These are phyloP conservation scores for Argentina anserina DNA, from an alignment of 306 rosid genomes.

Conservation along the genomic window DNA sequence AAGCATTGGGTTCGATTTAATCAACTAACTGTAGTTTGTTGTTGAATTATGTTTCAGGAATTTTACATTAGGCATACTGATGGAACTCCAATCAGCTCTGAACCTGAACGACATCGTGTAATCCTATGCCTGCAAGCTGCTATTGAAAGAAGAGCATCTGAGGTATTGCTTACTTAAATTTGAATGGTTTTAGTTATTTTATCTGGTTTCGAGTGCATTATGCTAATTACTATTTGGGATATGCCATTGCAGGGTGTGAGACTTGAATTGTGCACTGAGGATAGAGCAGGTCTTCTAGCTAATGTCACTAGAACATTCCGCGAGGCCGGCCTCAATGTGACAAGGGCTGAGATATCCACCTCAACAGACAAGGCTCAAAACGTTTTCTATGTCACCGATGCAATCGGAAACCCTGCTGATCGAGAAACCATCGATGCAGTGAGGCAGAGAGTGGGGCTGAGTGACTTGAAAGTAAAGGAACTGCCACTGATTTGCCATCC, in stretches of 20 bases:
- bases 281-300: slow-evolving; percentile 69
- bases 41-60: slow-evolving; percentile 43
- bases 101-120: slow-evolving; percentile 80
- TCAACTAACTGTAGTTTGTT: not conserved
- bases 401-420: slow-evolving; percentile 56
- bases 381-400: slow-evolving; percentile 80
- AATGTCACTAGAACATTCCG: slow-evolving; percentile 84
- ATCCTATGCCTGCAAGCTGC: slow-evolving; percentile 87
- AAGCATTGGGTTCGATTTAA: not conserved
- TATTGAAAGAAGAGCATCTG: slow-evolving; percentile 78
- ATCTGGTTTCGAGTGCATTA: not conserved
- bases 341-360: slow-evolving; percentile 85
- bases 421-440: slow-evolving; percentile 57
- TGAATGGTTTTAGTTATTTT: not conserved
- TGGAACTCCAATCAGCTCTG: slow-evolving; percentile 97
- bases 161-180: slow-evolving; percentile 36
- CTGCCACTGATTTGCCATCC: slow-evolving; percentile 44
- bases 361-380: slow-evolving; percentile 44
- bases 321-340: slow-evolving; percentile 81
- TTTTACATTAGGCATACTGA: slow-evolving; percentile 83
- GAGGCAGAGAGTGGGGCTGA: slow-evolving; percentile 62
- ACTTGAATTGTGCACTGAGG: slow-evolving; percentile 60
- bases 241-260: slow-evolving; percentile 62
- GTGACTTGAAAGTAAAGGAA: slow-evolving; percentile 69
- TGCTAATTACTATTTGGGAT: not conserved